A percentile compares a stretch with the other conserved stretches of the same genome.
phyloP scores from a whole-genome alignment of 768 basidiomycete species.

The Strobilomyces dryophilus region DNA sequence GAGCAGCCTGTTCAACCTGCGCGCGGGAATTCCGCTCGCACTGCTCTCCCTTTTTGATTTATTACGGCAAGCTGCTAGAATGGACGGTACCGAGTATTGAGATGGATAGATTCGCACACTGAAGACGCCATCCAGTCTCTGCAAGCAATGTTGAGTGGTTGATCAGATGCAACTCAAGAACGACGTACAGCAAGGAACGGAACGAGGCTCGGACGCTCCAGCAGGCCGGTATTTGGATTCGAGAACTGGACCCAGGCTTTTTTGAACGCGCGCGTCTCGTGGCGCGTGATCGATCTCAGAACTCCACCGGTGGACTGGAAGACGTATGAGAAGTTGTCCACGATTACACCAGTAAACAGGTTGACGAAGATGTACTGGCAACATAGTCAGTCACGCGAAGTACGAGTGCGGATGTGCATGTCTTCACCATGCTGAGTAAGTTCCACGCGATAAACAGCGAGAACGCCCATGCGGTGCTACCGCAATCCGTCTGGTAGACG shows the following conservation, averaged over 20 bases:
- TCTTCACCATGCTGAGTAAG: constrained; percentile 80
- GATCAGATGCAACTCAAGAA: not conserved
- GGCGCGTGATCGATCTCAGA: constrained; percentile 69
- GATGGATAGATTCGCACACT: constrained; percentile 82
- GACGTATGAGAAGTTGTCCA: constrained; percentile 94
- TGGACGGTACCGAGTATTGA: constrained; percentile 57
- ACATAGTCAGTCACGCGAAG: not conserved
- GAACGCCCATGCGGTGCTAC: constrained; percentile 79
- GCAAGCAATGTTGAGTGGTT: not conserved
- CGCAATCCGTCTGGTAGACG: constrained; percentile 77
- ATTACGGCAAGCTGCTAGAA: constrained; percentile 50
- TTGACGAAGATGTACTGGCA: constrained; percentile 90
- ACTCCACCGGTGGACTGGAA: constrained; percentile 82
- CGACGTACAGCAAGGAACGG: constrained; percentile 76
- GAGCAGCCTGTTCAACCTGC: constrained; percentile 55
- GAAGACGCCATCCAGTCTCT: constrained; percentile 85
- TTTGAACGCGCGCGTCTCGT: constrained; percentile 94
- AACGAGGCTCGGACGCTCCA: constrained; percentile 66
- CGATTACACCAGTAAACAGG: constrained; percentile 95
- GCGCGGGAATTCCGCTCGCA: constrained; percentile 57
- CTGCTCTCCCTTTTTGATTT: constrained; percentile 30
- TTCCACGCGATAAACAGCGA: constrained; percentile 93
- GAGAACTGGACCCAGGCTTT: constrained; percentile 89
- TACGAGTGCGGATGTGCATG: constrained; percentile 13
- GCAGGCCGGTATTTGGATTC: constrained; percentile 70